Evolutionary conservation across 352 stramenopile genomes (phyloP).

Genomic region (Phytophthora multivora): DNA sequence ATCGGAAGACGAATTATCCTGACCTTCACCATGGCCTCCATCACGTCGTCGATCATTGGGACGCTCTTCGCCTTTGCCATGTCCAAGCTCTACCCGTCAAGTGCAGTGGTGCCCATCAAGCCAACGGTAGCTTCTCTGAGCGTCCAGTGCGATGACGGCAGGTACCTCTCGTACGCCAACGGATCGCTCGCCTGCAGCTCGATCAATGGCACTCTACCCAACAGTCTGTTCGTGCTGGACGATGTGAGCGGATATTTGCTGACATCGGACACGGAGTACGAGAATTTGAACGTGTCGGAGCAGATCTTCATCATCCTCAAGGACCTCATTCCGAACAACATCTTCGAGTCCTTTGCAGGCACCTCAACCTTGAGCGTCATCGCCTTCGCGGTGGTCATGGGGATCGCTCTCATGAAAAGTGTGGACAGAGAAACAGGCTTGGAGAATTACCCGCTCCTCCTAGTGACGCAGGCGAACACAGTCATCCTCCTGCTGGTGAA

Average conservation of each 20-base stretch:
- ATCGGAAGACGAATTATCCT: slow-evolving; percentile 56
- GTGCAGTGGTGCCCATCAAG: slow-evolving; percentile 29
- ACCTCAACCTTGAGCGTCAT: slow-evolving; percentile 73
- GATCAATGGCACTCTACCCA: slow-evolving; percentile 32
- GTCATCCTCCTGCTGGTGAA: slow-evolving; percentile 78
- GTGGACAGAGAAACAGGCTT: slow-evolving; percentile 50
- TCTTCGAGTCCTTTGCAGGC: slow-evolving; percentile 63
- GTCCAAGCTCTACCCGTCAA: slow-evolving; percentile 37
- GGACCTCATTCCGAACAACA: slow-evolving; percentile 72
- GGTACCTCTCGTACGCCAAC: slow-evolving; percentile 45
- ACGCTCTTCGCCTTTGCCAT: slow-evolving; percentile 56
- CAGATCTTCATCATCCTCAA: slow-evolving; percentile 75
- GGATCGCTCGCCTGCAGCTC: slow-evolving; percentile 49
- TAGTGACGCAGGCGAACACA: slow-evolving; percentile 70
- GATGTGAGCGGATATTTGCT: slow-evolving; percentile 56
- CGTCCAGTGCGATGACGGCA: slow-evolving; percentile 52
- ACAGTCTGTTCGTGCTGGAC: slow-evolving; percentile 58
- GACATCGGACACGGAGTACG: slow-evolving; percentile 38
- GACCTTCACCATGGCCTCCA: slow-evolving; percentile 46
- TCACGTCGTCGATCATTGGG: slow-evolving; percentile 54
- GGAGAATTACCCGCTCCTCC: slow-evolving; percentile 70
- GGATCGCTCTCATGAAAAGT: slow-evolving; percentile 65
- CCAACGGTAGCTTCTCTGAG: slow-evolving; percentile 34
- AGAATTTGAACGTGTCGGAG: slow-evolving; percentile 61
- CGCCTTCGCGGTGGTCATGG: slow-evolving; percentile 73